phyloP scores from a whole-genome alignment of 352 stramenopile genomes.

The Globisporangium viniferum region DNA sequence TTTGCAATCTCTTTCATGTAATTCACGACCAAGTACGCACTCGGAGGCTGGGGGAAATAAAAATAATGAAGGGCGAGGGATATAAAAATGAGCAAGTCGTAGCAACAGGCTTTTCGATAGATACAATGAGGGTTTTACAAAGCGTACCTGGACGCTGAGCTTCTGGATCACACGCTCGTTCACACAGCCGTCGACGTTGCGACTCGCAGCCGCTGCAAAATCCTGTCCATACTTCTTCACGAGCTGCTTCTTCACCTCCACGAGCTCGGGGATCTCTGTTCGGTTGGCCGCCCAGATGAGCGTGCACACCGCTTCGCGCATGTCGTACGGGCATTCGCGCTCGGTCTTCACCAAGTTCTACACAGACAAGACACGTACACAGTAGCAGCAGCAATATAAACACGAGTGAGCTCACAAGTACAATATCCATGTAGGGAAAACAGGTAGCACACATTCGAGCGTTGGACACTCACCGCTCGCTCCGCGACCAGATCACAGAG shows the following conservation, averaged over 20 bases:
- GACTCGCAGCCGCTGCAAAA: slow-evolving; percentile 74
- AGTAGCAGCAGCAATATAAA: not conserved
- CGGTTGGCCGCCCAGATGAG: slow-evolving; percentile 91
- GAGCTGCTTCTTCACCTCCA: slow-evolving; percentile 84
- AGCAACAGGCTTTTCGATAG: too few relatives aligned
- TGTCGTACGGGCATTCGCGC: slow-evolving; percentile 92
- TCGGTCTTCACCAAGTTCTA: slow-evolving; percentile 89
- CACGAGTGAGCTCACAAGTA: not conserved
- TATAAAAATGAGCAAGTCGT: not conserved
- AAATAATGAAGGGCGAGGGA: not conserved
- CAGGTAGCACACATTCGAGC: not conserved
- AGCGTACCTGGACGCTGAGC: slow-evolving; percentile 81
- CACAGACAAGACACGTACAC: not conserved
- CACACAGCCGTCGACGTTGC: slow-evolving; percentile 88
- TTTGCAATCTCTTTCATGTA: slow-evolving; percentile 97
- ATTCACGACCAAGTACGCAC: slow-evolving; percentile 92
- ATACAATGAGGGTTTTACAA: too few relatives aligned
- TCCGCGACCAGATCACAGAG: slow-evolving; percentile 93
- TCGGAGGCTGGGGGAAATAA: slow-evolving; percentile 68
- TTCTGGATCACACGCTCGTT: slow-evolving; percentile 93
- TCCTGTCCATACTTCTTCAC: slow-evolving; percentile 90
- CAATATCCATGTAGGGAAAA: not conserved
- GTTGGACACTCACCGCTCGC: slow-evolving; percentile 58
- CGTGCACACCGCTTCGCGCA: slow-evolving; percentile 91
- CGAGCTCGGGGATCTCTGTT: slow-evolving; percentile 92